Evolutionary conservation across 345 rosid species (phyloP).

Genomic region (Salix dunnii): DNA sequence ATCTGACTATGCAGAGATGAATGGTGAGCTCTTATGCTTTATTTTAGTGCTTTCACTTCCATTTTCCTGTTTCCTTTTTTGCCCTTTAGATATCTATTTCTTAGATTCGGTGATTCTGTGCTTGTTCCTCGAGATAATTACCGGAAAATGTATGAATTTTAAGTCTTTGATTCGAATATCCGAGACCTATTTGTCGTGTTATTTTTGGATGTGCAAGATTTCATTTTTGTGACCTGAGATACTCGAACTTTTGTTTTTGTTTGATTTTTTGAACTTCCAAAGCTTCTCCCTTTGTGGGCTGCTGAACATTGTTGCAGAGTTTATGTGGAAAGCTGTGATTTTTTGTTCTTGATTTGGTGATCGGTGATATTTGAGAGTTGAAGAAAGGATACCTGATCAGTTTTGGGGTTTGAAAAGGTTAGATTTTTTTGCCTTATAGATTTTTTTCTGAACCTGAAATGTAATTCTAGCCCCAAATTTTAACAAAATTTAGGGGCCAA

Average conservation of each 20-base stretch:
- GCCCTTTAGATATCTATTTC: background rate
- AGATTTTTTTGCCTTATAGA: background rate
- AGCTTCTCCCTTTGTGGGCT: background rate
- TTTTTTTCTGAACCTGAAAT: background rate
- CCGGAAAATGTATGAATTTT: background rate
- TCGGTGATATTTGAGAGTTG: background rate
- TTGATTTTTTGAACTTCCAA: background rate
- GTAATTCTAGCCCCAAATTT: background rate
- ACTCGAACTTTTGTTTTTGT: background rate
- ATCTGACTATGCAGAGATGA: conserved; percentile 13
- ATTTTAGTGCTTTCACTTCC: background rate
- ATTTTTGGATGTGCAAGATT: background rate
- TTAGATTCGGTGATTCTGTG: background rate
- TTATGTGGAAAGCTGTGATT: conserved; percentile 7
- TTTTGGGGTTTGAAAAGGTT: conserved; percentile 3
- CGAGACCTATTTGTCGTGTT: background rate
- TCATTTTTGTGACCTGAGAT: background rate
- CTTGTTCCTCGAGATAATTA: conserved; percentile 21
- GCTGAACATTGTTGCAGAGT: conserved; percentile 7
- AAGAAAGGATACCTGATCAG: conserved; percentile 4
- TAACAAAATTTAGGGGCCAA: background rate
- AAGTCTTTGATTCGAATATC: background rate
- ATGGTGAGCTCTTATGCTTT: conserved; percentile 21
- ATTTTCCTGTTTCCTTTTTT: background rate
- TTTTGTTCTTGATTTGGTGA: background rate